These are phyloP conservation scores for Penicillium rolfsii DNA, from an alignment of 2,329 filamentous ascomycete genomes.

Conservation along the genomic window DNA sequence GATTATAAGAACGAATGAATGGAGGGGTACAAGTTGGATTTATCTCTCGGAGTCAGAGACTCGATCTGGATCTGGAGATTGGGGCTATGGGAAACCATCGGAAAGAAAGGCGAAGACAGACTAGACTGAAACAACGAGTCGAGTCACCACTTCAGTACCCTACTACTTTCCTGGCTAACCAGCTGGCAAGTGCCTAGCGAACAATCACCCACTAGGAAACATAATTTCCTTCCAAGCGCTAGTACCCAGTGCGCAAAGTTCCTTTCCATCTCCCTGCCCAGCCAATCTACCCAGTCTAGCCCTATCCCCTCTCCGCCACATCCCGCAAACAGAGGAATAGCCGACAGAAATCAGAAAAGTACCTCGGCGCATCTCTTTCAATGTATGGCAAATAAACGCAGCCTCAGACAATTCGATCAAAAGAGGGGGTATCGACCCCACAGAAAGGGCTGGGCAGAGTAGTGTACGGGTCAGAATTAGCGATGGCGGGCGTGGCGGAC, in stretches of 20 bases:
- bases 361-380: constrained; percentile 13
- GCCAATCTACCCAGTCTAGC: constrained; percentile 9
- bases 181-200: neutral
- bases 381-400: neutral
- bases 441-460: neutral
- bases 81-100: neutral
- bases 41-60: neutral
- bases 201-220: neutral
- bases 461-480: neutral
- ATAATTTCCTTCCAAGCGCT: neutral
- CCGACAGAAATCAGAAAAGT: constrained; percentile 15
- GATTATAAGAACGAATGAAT: no score
- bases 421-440: neutral
- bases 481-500: neutral
- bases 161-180: neutral
- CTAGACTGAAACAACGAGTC: no score
- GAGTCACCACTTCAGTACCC: no score
- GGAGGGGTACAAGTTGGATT: neutral
- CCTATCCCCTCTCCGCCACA: constrained; percentile 1
- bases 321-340: constrained; percentile 8
- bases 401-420: neutral
- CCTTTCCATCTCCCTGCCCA: neutral
- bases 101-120: neutral
- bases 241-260: neutral
- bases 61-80: neutral